phyloP scores from a whole-genome alignment of 23 red algal genomes.

The Cyanidioschyzon merolae region DNA sequence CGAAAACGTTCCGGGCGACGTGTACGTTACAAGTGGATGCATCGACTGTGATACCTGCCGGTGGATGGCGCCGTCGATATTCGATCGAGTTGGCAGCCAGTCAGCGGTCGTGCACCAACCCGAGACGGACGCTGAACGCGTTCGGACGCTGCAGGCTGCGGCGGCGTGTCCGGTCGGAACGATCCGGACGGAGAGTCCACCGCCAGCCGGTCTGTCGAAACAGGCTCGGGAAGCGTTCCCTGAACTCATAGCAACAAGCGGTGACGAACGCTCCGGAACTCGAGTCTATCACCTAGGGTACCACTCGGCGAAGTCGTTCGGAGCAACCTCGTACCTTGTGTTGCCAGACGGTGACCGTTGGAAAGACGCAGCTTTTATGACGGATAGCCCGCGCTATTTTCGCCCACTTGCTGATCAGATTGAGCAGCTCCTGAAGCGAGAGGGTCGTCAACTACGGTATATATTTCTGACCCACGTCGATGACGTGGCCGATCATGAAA shows the following conservation, averaged over 20 bases:
- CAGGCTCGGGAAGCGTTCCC: constrained; percentile 21
- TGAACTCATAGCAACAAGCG: neutral
- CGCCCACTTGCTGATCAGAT: constrained; percentile 17
- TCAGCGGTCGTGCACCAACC: constrained; percentile 20
- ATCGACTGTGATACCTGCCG: constrained; percentile 31
- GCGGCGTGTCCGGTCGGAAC: constrained; percentile 23
- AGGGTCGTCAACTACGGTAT: neutral
- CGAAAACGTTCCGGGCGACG: constrained; percentile 27
- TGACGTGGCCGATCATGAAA: constrained; percentile 25
- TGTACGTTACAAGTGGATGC: constrained; percentile 19
- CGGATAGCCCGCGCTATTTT: constrained; percentile 22
- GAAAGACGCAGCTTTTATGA: constrained; percentile 5
- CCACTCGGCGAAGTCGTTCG: constrained; percentile 23
- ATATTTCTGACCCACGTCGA: constrained; percentile 19
- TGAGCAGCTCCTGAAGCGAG: neutral
- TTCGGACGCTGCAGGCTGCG: constrained; percentile 5
- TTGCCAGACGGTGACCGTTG: neutral
- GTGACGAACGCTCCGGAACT: constrained; percentile 1
- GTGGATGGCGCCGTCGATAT: constrained; percentile 24
- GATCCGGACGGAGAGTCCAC: constrained; percentile 16
- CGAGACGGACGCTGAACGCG: neutral
- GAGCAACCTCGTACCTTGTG: constrained; percentile 18
- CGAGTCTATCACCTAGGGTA: constrained; percentile 23
- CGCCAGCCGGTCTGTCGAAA: neutral
- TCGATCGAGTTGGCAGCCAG: neutral